phyloP scores from a whole-genome alignment of 352 stramenopile genomes.

The Phytophthora pistaciae region DNA sequence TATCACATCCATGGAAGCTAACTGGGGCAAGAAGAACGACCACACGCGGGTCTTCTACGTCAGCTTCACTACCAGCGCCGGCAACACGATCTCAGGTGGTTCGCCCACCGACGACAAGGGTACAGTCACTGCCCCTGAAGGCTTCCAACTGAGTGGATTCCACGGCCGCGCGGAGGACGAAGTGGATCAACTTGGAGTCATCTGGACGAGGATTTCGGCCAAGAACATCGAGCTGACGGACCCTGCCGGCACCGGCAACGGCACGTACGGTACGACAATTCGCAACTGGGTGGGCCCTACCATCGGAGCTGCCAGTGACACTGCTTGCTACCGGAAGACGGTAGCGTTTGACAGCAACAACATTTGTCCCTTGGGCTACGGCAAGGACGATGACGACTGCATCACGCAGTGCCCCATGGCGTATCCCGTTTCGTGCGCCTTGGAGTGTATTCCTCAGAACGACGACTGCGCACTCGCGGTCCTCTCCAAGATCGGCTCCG shows the following conservation, averaged over 20 bases:
- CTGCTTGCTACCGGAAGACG: slow-evolving; percentile 23
- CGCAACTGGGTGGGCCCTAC: slow-evolving; percentile 23
- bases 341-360: slow-evolving; percentile 16
- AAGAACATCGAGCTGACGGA: slow-evolving; percentile 15
- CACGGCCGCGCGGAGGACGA: slow-evolving; percentile 46
- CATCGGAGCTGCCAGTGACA: slow-evolving; percentile 10
- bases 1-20: slow-evolving; percentile 48
- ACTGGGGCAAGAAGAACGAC: slow-evolving; percentile 47
- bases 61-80: slow-evolving; percentile 32
- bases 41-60: slow-evolving; percentile 51
- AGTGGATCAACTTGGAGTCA: slow-evolving; percentile 44
- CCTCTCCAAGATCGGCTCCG: slow-evolving; percentile 26
- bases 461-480: slow-evolving; percentile 18
- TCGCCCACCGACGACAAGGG: slow-evolving; percentile 38
- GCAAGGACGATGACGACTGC: slow-evolving; percentile 27
- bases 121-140: slow-evolving; percentile 41
- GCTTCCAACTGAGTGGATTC: slow-evolving; percentile 54
- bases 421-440: slow-evolving; percentile 35
- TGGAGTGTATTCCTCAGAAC: slow-evolving; percentile 49
- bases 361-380: slow-evolving; percentile 20
- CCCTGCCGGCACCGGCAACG: slow-evolving; percentile 8
- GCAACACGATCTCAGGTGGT: slow-evolving; percentile 32
- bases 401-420: slow-evolving; percentile 35
- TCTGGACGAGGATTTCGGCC: slow-evolving; percentile 46
- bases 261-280: slow-evolving; percentile 20